phyloP scores from a whole-genome alignment of 495 filamentous ascomycete genomes.

The Hyaloscypha finlandica region DNA sequence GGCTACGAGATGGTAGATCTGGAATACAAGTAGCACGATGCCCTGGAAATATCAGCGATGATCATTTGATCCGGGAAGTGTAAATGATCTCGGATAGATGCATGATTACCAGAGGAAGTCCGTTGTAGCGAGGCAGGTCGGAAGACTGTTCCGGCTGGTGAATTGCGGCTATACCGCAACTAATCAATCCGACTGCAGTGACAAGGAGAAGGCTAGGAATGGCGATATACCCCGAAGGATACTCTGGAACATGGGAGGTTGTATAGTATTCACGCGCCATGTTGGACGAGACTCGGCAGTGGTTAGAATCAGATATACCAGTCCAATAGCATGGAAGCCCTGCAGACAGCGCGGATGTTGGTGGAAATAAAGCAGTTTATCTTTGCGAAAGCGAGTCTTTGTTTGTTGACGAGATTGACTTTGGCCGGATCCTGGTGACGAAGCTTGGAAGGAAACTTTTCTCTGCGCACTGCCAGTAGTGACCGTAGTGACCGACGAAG shows the following conservation, averaged over 20 bases:
- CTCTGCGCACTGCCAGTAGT: not conserved
- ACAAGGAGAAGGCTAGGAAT: not conserved
- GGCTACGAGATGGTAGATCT: not conserved
- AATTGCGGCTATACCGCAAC: too few relatives aligned
- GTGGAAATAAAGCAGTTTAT: not conserved
- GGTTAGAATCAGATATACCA: too few relatives aligned
- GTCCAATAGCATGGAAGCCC: too few relatives aligned
- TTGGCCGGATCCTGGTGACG: not conserved
- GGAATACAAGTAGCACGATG: not conserved
- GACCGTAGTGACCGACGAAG: not conserved
- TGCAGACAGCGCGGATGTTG: too few relatives aligned
- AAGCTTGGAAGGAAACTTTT: not conserved
- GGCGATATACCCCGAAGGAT: not conserved
- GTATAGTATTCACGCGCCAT: too few relatives aligned
- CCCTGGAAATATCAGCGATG: not conserved
- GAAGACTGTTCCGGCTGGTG: too few relatives aligned
- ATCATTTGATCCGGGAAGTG: not conserved
- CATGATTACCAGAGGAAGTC: not conserved
- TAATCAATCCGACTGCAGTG: too few relatives aligned
- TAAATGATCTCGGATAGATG: not conserved
- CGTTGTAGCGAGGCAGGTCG: too few relatives aligned
- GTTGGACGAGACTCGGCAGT: too few relatives aligned
- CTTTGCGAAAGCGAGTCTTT: not conserved
- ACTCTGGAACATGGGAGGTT: not conserved
- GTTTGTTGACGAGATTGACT: not conserved